Conservation (phyloP, 495 filamentous ascomycete species). For the Penicillium herquei region DNA sequence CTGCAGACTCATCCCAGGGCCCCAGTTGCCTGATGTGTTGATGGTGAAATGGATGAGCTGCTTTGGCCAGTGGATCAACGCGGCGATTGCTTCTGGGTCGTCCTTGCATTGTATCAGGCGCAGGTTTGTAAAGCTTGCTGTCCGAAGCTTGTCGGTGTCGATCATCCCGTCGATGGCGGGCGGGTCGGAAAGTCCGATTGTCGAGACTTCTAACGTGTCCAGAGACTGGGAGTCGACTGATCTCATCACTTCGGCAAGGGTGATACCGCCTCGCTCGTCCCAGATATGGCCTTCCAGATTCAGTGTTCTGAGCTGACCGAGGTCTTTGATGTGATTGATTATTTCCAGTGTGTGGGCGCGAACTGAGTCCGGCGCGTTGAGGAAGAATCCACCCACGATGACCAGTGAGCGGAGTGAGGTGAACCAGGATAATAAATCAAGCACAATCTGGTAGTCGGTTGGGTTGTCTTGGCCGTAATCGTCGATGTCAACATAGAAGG, state of each 20-base stretch:
- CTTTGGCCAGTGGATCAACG: conserved; percentile 6
- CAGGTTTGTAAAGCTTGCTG: conserved; percentile 5
- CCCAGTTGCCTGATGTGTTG: conserved; percentile 8
- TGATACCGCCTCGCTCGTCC: conserved; percentile 1
- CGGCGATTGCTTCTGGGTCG: conserved; percentile 7
- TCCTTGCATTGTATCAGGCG: conserved; percentile 6
- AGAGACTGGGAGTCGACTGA: not conserved
- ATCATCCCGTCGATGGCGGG: not conserved
- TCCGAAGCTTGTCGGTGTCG: not conserved
- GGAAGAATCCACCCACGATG: conserved; percentile 5
- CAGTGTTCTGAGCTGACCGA: not conserved
- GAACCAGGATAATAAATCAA: conserved; percentile 8
- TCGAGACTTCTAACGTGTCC: not conserved
- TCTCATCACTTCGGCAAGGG: conserved; percentile 4
- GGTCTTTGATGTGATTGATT: not conserved
- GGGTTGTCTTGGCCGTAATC: not conserved
- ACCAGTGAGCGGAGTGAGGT: not conserved
- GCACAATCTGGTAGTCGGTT: conserved; percentile 1
- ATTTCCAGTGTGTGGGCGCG: conserved; percentile 1
- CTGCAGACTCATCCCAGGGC: conserved; percentile 1
- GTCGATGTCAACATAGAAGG: conserved; percentile 2
- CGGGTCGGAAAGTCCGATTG: conserved; percentile 1
- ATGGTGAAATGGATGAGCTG: conserved; percentile 8
- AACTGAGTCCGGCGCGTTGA: not conserved
- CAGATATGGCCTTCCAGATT: conserved; percentile 2